phyloP scores from a whole-genome alignment of 345 rosid species.

The Rhizophora apiculata region DNA sequence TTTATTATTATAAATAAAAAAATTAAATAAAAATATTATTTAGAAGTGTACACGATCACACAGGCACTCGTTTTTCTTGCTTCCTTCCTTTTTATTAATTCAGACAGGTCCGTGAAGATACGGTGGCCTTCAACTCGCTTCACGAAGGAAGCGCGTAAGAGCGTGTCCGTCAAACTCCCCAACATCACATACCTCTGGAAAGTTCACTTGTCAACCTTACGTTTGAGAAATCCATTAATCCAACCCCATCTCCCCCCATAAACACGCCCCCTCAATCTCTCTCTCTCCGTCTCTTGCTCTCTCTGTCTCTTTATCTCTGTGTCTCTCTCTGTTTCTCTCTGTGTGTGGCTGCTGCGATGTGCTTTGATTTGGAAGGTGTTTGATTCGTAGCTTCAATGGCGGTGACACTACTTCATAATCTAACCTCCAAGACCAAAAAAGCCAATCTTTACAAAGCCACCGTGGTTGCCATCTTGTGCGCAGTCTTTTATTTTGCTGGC shows the following conservation, averaged over 20 bases:
- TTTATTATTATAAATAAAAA: too few species aligned
- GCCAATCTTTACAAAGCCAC: conserved; percentile 44
- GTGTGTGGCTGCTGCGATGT: background rate
- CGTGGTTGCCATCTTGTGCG: conserved; percentile 40
- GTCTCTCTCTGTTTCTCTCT: background rate
- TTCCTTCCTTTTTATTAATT: background rate
- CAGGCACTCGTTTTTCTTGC: too few species aligned
- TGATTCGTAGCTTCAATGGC: conserved; percentile 7
- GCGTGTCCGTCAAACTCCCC: background rate
- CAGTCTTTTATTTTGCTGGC: conserved; percentile 53
- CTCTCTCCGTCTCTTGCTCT: background rate
- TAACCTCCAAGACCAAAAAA: conserved; percentile 34
- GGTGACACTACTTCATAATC: background rate
- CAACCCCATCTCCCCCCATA: background rate
- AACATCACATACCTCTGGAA: background rate
- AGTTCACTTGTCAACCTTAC: background rate
- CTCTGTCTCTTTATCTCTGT: background rate
- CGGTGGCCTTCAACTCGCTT: background rate
- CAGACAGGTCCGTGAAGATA: background rate
- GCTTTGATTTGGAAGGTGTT: background rate
- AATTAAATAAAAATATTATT: too few species aligned
- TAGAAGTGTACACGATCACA: too few species aligned
- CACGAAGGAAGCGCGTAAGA: background rate
- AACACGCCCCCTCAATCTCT: background rate
- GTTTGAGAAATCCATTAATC: background rate